These are phyloP conservation scores for Akebia trifoliata DNA, from an alignment of 164 flowering plant genomes.

Conservation along the genomic window DNA sequence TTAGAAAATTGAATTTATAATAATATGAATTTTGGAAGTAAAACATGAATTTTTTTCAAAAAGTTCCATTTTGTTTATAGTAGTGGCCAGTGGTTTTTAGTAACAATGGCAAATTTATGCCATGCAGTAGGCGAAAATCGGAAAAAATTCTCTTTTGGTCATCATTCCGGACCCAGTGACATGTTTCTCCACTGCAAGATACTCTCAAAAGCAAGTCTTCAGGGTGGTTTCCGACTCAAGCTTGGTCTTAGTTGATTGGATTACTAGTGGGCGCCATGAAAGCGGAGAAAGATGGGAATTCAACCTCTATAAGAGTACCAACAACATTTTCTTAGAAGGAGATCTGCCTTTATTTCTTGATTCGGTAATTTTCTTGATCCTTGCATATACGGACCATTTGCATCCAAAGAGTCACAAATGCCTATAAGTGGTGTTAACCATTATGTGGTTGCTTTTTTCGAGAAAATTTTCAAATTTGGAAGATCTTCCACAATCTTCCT, in stretches of 20 bases:
- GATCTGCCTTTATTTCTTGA: constrained; percentile 83
- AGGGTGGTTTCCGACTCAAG: constrained; percentile 57
- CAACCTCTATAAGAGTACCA: constrained; percentile 68
- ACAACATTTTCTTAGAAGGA: constrained; percentile 54
- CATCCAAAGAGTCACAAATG: not conserved
- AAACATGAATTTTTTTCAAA: too few species aligned
- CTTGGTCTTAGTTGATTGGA: constrained; percentile 92
- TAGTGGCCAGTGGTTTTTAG: not conserved
- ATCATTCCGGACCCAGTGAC: constrained; percentile 96
- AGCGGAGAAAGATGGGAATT: constrained; percentile 96
- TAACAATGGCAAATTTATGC: constrained; percentile 32
- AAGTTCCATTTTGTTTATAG: not conserved
- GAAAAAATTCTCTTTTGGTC: constrained; percentile 62
- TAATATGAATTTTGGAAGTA: too few species aligned
- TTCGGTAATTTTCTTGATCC: constrained; percentile 44
- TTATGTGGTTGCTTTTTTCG: too few species aligned
- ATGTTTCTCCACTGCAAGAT: constrained; percentile 84
- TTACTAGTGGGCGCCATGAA: constrained; percentile 97
- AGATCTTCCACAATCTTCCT: too few species aligned
- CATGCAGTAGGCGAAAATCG: constrained; percentile 80
- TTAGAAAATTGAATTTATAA: too few species aligned
- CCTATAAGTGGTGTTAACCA: not conserved
- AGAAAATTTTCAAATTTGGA: not conserved
- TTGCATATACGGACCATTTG: not conserved
- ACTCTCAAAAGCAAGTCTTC: constrained; percentile 81